These are phyloP conservation scores for Aureobasidium pullulans DNA, from an alignment of 2,329 filamentous ascomycete genomes.

Conservation along the genomic window DNA sequence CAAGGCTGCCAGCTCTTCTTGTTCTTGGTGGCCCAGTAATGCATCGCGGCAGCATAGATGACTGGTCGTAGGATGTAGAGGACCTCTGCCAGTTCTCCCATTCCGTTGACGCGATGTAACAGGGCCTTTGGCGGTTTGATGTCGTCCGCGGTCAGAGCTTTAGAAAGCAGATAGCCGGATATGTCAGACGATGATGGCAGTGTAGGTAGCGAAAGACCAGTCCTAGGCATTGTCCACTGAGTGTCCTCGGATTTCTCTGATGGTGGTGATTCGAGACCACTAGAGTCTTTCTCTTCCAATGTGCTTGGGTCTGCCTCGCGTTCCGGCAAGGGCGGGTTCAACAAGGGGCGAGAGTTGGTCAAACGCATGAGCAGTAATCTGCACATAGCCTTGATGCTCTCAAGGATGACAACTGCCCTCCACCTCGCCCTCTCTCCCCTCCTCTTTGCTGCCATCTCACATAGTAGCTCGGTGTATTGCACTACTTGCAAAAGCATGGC, in stretches of 20 bases:
- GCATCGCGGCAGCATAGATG: constrained; percentile 75
- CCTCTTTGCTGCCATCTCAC: constrained; percentile 92
- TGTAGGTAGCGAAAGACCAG: constrained; percentile 74
- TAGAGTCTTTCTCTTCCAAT: constrained; percentile 42
- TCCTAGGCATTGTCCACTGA: constrained; percentile 87
- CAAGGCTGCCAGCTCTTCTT: constrained; percentile 86
- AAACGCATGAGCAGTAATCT: constrained; percentile 71
- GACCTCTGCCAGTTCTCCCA: constrained; percentile 79
- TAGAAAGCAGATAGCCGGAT: constrained; percentile 76
- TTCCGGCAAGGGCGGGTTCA: constrained; percentile 79
- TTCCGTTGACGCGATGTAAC: constrained; percentile 65
- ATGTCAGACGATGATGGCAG: constrained; percentile 77
- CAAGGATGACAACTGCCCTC: constrained; percentile 78
- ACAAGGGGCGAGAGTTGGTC: constrained; percentile 73
- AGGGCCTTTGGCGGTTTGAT: constrained; percentile 86
- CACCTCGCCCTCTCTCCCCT: constrained; percentile 74
- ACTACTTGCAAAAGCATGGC: constrained; percentile 81
- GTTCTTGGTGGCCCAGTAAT: constrained; percentile 63
- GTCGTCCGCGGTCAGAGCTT: constrained; percentile 90
- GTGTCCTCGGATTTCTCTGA: constrained; percentile 31
- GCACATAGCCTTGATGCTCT: constrained; percentile 80
- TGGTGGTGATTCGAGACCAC: constrained; percentile 43
- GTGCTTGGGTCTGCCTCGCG: constrained; percentile 66
- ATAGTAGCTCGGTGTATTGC: constrained; percentile 90
- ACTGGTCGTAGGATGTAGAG: constrained; percentile 86